Percentiles rank a stretch among this genome's conserved stretches.
These are phyloP conservation scores for Fusarium sp. DNA, from an alignment of 2,329 filamentous ascomycete genomes.

Conservation along the genomic window DNA sequence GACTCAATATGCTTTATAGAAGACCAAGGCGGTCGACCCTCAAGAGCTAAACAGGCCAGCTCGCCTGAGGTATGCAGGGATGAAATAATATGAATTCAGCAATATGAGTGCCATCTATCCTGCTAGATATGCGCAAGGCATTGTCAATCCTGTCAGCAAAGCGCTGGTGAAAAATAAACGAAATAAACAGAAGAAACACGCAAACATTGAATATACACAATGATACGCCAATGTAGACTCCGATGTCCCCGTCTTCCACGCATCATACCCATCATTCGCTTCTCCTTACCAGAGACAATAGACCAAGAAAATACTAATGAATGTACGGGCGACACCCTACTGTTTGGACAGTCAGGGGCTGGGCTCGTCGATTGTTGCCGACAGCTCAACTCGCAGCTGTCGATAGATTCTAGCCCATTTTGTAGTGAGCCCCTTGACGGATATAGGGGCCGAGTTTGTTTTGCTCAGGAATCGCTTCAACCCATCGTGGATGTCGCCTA, in stretches of 20 bases:
- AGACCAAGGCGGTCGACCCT: constrained; percentile 11
- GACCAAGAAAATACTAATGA: constrained; percentile 41
- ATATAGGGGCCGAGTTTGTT: constrained; percentile 3
- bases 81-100: constrained; percentile 27
- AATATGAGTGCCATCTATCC: constrained; percentile 32
- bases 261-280: constrained; percentile 39
- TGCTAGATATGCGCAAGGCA: constrained; percentile 50
- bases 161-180: constrained; percentile 35
- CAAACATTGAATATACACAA: constrained; percentile 45
- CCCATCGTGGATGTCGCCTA: constrained; percentile 44
- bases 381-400: constrained; percentile 11
- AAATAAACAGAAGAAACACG: constrained; percentile 36
- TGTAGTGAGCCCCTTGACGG: constrained; percentile 14
- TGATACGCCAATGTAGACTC: constrained; percentile 46
- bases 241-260: constrained; percentile 43
- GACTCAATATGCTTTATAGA: constrained; percentile 34
- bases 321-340: constrained; percentile 15
- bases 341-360: constrained; percentile 3
- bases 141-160: constrained; percentile 27
- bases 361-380: constrained; percentile 5
- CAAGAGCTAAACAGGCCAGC: not conserved
- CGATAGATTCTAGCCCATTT: constrained; percentile 7
- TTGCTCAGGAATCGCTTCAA: constrained; percentile 13
- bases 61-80: not conserved
- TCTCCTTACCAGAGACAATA: constrained; percentile 38